These are phyloP conservation scores for Kwoniella sp. DNA, from an alignment of 768 basidiomycete species.

Conservation along the genomic window DNA sequence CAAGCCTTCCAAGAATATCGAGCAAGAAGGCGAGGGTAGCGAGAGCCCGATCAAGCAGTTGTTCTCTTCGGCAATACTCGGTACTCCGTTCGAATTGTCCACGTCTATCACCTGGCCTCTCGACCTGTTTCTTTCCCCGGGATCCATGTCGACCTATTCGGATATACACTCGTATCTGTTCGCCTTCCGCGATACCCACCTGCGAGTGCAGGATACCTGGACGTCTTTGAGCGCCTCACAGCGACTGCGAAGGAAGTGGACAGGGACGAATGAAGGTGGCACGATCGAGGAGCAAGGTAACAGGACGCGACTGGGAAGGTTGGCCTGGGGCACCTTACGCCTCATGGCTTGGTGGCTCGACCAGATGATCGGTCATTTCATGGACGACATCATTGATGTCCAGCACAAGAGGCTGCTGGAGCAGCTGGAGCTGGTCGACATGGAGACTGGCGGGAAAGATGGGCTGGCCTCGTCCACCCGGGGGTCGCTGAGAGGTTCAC, in stretches of 20 bases:
- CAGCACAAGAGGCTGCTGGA: conserved; percentile 72
- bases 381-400: conserved; percentile 83
- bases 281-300: conserved; percentile 61
- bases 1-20: background rate
- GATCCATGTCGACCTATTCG: conserved; percentile 70
- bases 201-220: conserved; percentile 75
- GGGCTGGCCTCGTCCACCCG: conserved; percentile 10
- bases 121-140: conserved; percentile 76
- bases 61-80: conserved; percentile 65
- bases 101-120: conserved; percentile 80
- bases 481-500: conserved; percentile 15
- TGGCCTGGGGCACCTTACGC: conserved; percentile 79
- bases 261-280: conserved; percentile 79
- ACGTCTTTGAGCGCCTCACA: conserved; percentile 78
- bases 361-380: conserved; percentile 73
- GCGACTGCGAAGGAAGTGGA: conserved; percentile 77
- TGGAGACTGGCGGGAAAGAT: background rate
- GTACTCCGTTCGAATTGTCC: conserved; percentile 66
- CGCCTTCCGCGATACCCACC: conserved; percentile 77
- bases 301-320: conserved; percentile 64
- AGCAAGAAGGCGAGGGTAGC: background rate
- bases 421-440: conserved; percentile 37
- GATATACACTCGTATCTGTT: conserved; percentile 77
- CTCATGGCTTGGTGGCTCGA: conserved; percentile 92
- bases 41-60: conserved; percentile 36